phyloP scores from a whole-genome alignment of 2,329 filamentous ascomycete species.

The Apiospora malaysiana region DNA sequence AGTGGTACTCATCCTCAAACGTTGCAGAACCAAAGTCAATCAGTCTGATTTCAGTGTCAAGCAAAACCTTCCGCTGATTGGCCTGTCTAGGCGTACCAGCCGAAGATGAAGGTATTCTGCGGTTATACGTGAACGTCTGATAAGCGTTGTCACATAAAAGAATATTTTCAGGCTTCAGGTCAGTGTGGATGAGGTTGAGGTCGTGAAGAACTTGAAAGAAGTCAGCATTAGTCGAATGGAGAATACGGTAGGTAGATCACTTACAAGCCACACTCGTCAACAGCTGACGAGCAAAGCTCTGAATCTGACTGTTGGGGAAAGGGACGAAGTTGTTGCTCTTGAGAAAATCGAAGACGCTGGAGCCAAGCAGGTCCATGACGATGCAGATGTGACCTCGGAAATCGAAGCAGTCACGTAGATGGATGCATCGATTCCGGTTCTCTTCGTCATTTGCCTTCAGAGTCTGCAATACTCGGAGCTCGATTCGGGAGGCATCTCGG shows the following conservation, averaged over 20 bases:
- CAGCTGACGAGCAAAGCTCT: conserved; percentile 92
- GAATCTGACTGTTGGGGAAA: conserved; percentile 98
- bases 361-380: conserved; percentile 78
- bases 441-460: conserved; percentile 88
- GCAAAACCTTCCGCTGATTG: conserved; percentile 66
- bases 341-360: conserved; percentile 97
- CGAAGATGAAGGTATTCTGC: conserved; percentile 72
- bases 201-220: conserved; percentile 80
- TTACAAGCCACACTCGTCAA: conserved; percentile 98
- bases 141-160: conserved; percentile 69
- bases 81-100: conserved; percentile 64
- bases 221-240: conserved; percentile 32
- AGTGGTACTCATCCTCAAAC: conserved; percentile 76
- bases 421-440: conserved; percentile 96
- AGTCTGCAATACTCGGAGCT: conserved; percentile 90
- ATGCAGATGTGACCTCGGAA: conserved; percentile 96
- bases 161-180: conserved; percentile 75
- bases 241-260: conserved; percentile 39
- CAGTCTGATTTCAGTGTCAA: conserved; percentile 72
- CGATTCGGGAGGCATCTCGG: conserved; percentile 92
- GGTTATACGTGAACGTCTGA: conserved; percentile 74
- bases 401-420: conserved; percentile 95
- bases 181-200: conserved; percentile 94
- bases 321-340: conserved; percentile 95
- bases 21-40: conserved; percentile 77